Conservation (phyloP, 164 flowering plant genomes). For the Sextonia rubra region DNA sequence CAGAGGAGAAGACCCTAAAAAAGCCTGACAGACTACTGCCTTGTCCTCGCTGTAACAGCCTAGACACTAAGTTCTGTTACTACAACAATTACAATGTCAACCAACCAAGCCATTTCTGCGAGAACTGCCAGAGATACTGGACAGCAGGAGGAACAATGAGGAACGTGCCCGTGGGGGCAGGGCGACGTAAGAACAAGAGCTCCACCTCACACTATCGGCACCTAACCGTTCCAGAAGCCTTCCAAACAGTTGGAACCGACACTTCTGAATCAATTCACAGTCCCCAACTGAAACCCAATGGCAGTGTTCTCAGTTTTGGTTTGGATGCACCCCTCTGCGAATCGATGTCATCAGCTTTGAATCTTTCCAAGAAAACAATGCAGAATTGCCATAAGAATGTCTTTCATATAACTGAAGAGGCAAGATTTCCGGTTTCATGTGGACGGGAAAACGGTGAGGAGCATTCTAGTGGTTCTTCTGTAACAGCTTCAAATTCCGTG, state of each 20-base stretch:
- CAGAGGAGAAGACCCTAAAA: slow-evolving; percentile 51
- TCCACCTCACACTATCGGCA: slow-evolving; percentile 52
- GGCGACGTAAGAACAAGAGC: slow-evolving; percentile 81
- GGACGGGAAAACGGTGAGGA: slow-evolving; percentile 38
- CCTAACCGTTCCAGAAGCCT: slow-evolving; percentile 56
- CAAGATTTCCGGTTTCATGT: slow-evolving; percentile 21
- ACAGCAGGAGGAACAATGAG: slow-evolving; percentile 93
- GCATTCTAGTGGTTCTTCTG: slow-evolving; percentile 33
- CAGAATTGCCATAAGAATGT: slow-evolving; percentile 34
- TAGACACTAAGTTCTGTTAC: slow-evolving; percentile 88
- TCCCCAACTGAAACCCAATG: slow-evolving; percentile 34
- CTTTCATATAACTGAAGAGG: slow-evolving; percentile 26
- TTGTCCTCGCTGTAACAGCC: slow-evolving; percentile 89
- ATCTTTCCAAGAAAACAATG: slow-evolving; percentile 36
- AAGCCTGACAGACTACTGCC: slow-evolving; percentile 82
- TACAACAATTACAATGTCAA: slow-evolving; percentile 78
- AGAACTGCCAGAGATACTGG: slow-evolving; percentile 87
- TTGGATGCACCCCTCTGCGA: slow-evolving; percentile 49
- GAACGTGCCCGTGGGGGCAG: slow-evolving; percentile 86
- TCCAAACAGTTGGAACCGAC: slow-evolving; percentile 24
- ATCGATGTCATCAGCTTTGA: slow-evolving; percentile 52
- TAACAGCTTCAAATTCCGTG: slow-evolving; percentile 25
- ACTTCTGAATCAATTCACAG: slow-evolving; percentile 30
- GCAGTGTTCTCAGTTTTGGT: slow-evolving; percentile 55
- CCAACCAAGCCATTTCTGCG: slow-evolving; percentile 88